Conservation (phyloP, 805 yeast genomes). For the Hanseniaspora valbyensis region DNA sequence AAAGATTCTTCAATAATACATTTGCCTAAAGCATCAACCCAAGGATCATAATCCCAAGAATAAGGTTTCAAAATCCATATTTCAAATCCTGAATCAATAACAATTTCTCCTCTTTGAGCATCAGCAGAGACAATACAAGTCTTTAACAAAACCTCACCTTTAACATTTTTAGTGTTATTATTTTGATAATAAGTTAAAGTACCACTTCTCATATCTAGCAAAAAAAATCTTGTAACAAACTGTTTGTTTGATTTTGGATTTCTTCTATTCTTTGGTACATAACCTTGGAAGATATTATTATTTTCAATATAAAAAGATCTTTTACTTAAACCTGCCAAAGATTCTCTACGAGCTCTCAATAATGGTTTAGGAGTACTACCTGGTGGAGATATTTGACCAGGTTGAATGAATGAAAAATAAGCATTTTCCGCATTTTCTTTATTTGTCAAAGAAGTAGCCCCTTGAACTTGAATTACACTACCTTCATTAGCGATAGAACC, state of each 20-base stretch:
- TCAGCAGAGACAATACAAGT: slow-evolving; percentile 76
- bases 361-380: slow-evolving; percentile 19
- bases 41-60: slow-evolving; percentile 56
- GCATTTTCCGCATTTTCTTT: neutral
- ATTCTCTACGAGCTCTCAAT: slow-evolving; percentile 15
- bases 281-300: slow-evolving; percentile 68
- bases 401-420: neutral
- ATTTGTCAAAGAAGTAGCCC: neutral
- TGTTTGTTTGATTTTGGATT: slow-evolving; percentile 62
- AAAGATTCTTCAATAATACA: slow-evolving; percentile 8
- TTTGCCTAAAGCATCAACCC: slow-evolving; percentile 61
- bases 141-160: slow-evolving; percentile 87
- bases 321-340: slow-evolving; percentile 17
- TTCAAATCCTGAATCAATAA: slow-evolving; percentile 90
- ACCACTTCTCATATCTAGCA: slow-evolving; percentile 71
- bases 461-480: neutral
- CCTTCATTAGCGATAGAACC: neutral
- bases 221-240: slow-evolving; percentile 72
- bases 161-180: slow-evolving; percentile 55
- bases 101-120: slow-evolving; percentile 52
- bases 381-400: neutral
- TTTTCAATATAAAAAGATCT: slow-evolving; percentile 37
- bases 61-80: slow-evolving; percentile 77
- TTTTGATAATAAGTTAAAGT: slow-evolving; percentile 70
- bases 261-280: slow-evolving; percentile 66